Conservation (phyloP, 2,329 filamentous ascomycete species). For the Allantophomopsis lycopodina region DNA sequence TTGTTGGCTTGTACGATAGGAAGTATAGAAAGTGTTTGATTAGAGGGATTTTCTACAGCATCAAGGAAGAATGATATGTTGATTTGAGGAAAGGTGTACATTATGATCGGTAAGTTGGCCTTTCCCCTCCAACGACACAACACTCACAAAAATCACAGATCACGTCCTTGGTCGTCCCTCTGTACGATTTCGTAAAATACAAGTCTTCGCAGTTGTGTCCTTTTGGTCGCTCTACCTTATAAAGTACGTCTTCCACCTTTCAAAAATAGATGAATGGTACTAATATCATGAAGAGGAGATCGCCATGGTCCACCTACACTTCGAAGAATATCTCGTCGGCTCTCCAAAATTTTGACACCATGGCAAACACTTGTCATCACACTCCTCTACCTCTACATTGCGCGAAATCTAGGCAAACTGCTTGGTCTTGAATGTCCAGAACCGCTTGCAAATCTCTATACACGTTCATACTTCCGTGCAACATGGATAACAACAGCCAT, state of each 20-base stretch:
- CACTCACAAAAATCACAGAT: conserved; percentile 31
- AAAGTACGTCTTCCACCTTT: conserved; percentile 33
- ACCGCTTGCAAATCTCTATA: conserved; percentile 88
- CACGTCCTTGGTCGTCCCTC: conserved; percentile 88
- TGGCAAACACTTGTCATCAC: conserved; percentile 87
- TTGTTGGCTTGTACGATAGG: too few species aligned
- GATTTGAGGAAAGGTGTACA: too few species aligned
- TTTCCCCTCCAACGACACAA: too few species aligned
- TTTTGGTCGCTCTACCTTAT: conserved; percentile 85
- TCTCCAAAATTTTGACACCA: conserved; percentile 60
- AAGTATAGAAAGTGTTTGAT: too few species aligned
- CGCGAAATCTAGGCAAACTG: conserved; percentile 87
- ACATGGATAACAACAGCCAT: conserved; percentile 94
- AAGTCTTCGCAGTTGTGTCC: conserved; percentile 79
- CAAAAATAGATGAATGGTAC: background rate
- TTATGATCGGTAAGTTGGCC: too few species aligned
- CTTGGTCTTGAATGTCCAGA: conserved; percentile 86
- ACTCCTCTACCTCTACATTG: conserved; percentile 80
- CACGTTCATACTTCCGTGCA: conserved; percentile 81
- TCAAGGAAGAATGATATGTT: too few species aligned
- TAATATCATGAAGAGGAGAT: conserved; percentile 46
- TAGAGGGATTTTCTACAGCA: too few species aligned
- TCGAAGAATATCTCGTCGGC: conserved; percentile 54
- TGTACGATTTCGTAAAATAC: conserved; percentile 79
- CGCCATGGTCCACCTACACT: conserved; percentile 76